Evolutionary conservation across 2,329 filamentous ascomycete genomes (phyloP).

Genomic region (Beauveria sp.): DNA sequence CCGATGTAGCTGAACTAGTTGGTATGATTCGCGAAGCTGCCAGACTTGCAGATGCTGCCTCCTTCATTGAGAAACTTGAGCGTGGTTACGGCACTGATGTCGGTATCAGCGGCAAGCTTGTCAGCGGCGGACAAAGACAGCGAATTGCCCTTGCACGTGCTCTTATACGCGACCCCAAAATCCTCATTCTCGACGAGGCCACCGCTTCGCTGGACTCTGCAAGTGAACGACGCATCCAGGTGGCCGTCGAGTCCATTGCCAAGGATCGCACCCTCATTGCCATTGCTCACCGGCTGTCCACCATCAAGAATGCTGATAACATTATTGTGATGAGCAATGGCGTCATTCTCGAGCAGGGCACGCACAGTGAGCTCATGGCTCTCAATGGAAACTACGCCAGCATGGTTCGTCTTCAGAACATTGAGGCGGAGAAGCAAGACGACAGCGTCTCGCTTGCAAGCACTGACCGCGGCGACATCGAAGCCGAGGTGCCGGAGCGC

Average conservation of each 20-base stretch:
- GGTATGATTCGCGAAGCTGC: slow-evolving; percentile 43
- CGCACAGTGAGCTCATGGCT: slow-evolving; percentile 51
- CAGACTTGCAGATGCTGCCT: slow-evolving; percentile 49
- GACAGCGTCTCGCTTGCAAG: slow-evolving; percentile 24
- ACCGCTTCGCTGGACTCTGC: slow-evolving; percentile 53
- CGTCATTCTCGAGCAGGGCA: slow-evolving; percentile 54
- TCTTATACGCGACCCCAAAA: slow-evolving; percentile 47
- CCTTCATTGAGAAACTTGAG: slow-evolving; percentile 47
- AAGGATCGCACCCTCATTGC: slow-evolving; percentile 56
- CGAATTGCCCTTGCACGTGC: slow-evolving; percentile 51
- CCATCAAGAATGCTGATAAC: slow-evolving; percentile 56
- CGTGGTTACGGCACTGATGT: slow-evolving; percentile 46
- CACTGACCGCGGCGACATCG: slow-evolving; percentile 28
- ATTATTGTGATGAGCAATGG: slow-evolving; percentile 60
- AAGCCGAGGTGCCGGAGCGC: slow-evolving; percentile 31
- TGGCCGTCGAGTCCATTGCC: slow-evolving; percentile 36
- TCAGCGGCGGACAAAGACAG: slow-evolving; percentile 55
- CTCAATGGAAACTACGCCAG: slow-evolving; percentile 43
- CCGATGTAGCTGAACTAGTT: slow-evolving; percentile 43
- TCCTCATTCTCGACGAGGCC: slow-evolving; percentile 55
- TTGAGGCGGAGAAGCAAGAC: slow-evolving; percentile 24
- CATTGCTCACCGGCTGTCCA: slow-evolving; percentile 56
- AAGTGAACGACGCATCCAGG: slow-evolving; percentile 48
- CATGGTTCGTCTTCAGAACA: slow-evolving; percentile 39
- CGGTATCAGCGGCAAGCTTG: slow-evolving; percentile 44